Base-by-base conservation (phyloP, 108 stramenopile species). In the Ochromonas danica region DNA sequence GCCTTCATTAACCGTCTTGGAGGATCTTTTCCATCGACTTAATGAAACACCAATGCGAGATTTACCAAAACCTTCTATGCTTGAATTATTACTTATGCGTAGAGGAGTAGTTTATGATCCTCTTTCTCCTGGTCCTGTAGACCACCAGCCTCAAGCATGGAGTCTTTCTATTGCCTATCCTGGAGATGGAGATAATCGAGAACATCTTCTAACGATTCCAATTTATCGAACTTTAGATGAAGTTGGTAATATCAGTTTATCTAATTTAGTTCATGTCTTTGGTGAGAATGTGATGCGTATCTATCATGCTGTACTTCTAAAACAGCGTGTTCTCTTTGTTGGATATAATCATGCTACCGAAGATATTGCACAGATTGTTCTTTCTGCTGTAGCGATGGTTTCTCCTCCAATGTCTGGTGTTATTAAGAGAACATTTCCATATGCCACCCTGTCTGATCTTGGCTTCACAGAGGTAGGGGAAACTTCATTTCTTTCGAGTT, bases 371-470 rank as follows among this genome's bases (percentile, higher is more conserved):
- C 67, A 83, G 77, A 80, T 84, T 30, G 82, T 75, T 22, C 77
- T 78, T 1, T 78, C 81, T 17, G 22, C 61, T n/a, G 41, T 71
- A 17, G 33, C 2, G n/a, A 41, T 83, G 39, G 40, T 83, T 0
- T 28, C 82, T 0, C 61, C 61, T 43, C 78, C 81, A 1, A 33
- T 79, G 2, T 63, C 79, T 43, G 81, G 81, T 0, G 62, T 80
- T 28, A 14, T 86, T 42, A 80, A 67, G 36, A 77, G 85, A 41
- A 78, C 81, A 38, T 86, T 70, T 70, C 85, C 83, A 3, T 86
- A 86, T 61, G 84, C 81, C 42, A 86, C 42, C 51, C 81, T 86
- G 10, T 61, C 84, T 6, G 85, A 86, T 71, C 74, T 86, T 35
- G 43, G 77, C 71, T 84, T 86, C 38, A 14, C 22, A 38, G 36